These are phyloP conservation scores for Paecilomyces niveus DNA, from an alignment of 2,329 filamentous ascomycete genomes.

Conservation along the genomic window DNA sequence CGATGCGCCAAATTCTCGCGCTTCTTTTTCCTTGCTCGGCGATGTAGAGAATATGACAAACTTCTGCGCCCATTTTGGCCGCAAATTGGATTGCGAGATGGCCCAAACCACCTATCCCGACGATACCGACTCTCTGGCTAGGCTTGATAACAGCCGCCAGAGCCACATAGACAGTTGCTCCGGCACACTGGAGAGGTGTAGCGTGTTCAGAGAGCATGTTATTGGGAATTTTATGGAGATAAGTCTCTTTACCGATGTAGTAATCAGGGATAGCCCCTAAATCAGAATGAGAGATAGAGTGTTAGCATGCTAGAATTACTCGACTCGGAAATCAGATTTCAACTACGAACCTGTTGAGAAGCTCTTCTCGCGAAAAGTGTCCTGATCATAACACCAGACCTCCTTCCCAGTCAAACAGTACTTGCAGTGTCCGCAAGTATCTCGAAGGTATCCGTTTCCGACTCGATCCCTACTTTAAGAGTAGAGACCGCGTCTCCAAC, in stretches of 20 bases:
- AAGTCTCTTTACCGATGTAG: neutral
- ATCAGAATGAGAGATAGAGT: too few relatives aligned
- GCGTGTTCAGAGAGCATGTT: neutral
- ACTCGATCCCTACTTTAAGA: constrained; percentile 35
- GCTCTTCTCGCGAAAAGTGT: neutral
- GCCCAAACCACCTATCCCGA: neutral
- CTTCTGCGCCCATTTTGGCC: neutral
- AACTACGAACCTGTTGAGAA: too few relatives aligned
- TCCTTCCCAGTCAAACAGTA: constrained; percentile 22
- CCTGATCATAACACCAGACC: neutral
- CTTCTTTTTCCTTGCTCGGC: neutral
- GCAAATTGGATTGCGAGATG: neutral
- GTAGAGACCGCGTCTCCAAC: constrained; percentile 24
- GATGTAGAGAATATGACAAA: neutral
- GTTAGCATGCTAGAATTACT: too few relatives aligned
- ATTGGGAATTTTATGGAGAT: neutral
- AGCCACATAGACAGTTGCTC: neutral
- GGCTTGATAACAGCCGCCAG: neutral
- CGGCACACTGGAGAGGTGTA: neutral
- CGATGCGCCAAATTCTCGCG: neutral
- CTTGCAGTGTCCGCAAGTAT: constrained; percentile 30
- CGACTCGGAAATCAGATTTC: too few relatives aligned
- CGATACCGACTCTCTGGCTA: neutral
- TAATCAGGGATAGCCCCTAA: too few relatives aligned
- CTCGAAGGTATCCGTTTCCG: constrained; percentile 35